phyloP scores from a whole-genome alignment of 805 yeast species.

The Saturnispora ahearnii region DNA sequence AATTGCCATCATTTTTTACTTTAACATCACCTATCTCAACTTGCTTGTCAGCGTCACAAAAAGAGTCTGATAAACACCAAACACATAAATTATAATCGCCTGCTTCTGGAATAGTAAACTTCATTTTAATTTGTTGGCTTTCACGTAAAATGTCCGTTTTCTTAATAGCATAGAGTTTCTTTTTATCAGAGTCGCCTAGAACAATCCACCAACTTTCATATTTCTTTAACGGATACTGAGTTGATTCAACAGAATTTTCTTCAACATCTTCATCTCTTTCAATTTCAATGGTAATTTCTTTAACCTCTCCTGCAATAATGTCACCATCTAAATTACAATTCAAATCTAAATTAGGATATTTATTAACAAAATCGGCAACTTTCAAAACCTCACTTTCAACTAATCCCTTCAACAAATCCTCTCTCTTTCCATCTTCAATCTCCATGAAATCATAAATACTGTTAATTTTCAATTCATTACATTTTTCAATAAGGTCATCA shows the following conservation, averaged over 20 bases:
- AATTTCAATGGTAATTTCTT: conserved; percentile 38
- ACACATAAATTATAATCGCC: conserved; percentile 58
- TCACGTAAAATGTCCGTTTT: conserved; percentile 48
- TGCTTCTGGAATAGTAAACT: conserved; percentile 46
- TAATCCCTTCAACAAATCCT: conserved; percentile 47
- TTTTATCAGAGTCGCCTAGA: conserved; percentile 54
- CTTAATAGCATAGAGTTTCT: conserved; percentile 64
- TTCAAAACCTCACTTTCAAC: conserved; percentile 40
- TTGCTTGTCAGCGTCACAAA: conserved; percentile 89
- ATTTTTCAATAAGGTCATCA: conserved; percentile 42
- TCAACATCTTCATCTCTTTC: conserved; percentile 71
- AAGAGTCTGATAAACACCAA: conserved; percentile 89
- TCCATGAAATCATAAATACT: conserved; percentile 74
- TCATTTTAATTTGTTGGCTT: conserved; percentile 42
- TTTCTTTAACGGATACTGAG: conserved; percentile 51
- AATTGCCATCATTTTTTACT: background rate
- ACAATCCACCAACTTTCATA: conserved; percentile 83
- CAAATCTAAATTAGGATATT: conserved; percentile 78
- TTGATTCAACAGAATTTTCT: conserved; percentile 50
- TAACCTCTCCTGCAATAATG: conserved; percentile 37
- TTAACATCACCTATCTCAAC: conserved; percentile 27
- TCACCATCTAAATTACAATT: conserved; percentile 40
- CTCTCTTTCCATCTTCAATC: conserved; percentile 57
- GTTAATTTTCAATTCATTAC: conserved; percentile 47
- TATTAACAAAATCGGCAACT: conserved; percentile 84